These are phyloP conservation scores for Didymella keratinophila DNA, from an alignment of 2,329 filamentous ascomycete genomes.

Conservation along the genomic window DNA sequence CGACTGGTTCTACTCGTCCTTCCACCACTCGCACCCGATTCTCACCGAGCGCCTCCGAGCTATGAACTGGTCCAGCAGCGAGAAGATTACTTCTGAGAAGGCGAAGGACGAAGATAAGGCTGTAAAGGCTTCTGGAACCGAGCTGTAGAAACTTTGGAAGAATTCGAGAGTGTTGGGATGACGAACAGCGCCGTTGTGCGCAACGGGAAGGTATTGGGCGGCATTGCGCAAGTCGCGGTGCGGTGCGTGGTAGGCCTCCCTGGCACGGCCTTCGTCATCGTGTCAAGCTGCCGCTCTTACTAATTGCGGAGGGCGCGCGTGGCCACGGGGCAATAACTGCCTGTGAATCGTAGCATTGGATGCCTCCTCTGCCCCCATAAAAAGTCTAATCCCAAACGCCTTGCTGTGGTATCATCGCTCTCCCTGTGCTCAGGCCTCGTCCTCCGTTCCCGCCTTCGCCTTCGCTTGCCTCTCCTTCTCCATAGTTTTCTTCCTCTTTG, in stretches of 20 bases:
- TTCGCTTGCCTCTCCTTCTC: conserved; percentile 42
- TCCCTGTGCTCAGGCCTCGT: not conserved
- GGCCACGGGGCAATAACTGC: not conserved
- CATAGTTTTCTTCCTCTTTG: conserved; percentile 53
- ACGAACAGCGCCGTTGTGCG: not conserved
- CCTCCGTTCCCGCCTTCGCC: not conserved
- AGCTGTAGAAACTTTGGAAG: conserved; percentile 64
- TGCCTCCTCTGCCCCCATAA: not conserved
- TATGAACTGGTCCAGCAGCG: conserved; percentile 80
- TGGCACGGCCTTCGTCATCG: not conserved
- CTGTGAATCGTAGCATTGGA: not conserved
- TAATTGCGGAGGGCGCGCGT: not conserved
- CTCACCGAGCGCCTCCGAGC: conserved; percentile 91
- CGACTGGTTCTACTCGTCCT: conserved; percentile 97
- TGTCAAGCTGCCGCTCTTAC: not conserved
- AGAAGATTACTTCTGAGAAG: conserved; percentile 52
- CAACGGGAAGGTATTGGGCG: not conserved
- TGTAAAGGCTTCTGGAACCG: conserved; percentile 76
- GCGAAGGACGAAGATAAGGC: conserved; percentile 50
- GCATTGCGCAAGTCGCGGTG: not conserved
- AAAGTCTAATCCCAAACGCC: conserved; percentile 11
- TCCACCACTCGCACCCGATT: conserved; percentile 98
- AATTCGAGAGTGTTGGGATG: not conserved
- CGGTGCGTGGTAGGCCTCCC: not conserved
- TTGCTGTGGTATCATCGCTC: conserved; percentile 17